A percentile compares a stretch with the other conserved stretches of the same genome.
phyloP scores from a whole-genome alignment of 495 filamentous ascomycete species.

The Aspergillus bertholletiae region DNA sequence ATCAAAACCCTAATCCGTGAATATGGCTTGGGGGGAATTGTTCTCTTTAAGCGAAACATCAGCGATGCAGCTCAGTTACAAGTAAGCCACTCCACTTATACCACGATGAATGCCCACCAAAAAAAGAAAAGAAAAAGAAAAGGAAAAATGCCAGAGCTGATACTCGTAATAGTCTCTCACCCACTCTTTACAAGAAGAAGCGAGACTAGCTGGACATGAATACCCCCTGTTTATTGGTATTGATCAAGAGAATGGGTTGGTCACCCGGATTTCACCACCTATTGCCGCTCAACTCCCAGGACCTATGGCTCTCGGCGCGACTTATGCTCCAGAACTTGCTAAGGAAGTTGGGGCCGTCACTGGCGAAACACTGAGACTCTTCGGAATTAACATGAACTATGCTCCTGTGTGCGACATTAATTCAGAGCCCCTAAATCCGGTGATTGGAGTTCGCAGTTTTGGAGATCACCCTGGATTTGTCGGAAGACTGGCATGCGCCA shows the following conservation, averaged over 20 bases:
- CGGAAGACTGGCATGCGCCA: conserved; percentile 34
- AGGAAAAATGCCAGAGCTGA: neutral
- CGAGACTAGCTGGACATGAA: conserved; percentile 33
- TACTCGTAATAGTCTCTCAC: conserved; percentile 28
- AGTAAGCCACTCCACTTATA: conserved; percentile 12
- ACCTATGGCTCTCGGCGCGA: conserved; percentile 40
- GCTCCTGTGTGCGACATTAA: conserved; percentile 44
- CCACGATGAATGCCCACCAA: neutral
- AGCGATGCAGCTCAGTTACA: conserved; percentile 37
- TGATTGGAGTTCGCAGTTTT: conserved; percentile 40
- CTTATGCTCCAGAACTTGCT: conserved; percentile 34
- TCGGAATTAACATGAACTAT: conserved; percentile 45
- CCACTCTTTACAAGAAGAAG: conserved; percentile 36
- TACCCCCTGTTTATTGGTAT: conserved; percentile 42
- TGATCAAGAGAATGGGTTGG: conserved; percentile 43
- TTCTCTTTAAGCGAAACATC: conserved; percentile 47
- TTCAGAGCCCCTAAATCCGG: conserved; percentile 41
- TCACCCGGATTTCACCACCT: conserved; percentile 42
- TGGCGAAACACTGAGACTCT: conserved; percentile 31
- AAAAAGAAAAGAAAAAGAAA: no score
- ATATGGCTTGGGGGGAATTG: conserved; percentile 43
- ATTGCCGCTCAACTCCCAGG: conserved; percentile 40
- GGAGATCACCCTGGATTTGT: conserved; percentile 41
- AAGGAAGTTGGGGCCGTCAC: conserved; percentile 34
- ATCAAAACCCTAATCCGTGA: conserved; percentile 46